These are phyloP conservation scores for Yarrowia yakushimensis DNA, from an alignment of 805 yeast species.

Conservation along the genomic window DNA sequence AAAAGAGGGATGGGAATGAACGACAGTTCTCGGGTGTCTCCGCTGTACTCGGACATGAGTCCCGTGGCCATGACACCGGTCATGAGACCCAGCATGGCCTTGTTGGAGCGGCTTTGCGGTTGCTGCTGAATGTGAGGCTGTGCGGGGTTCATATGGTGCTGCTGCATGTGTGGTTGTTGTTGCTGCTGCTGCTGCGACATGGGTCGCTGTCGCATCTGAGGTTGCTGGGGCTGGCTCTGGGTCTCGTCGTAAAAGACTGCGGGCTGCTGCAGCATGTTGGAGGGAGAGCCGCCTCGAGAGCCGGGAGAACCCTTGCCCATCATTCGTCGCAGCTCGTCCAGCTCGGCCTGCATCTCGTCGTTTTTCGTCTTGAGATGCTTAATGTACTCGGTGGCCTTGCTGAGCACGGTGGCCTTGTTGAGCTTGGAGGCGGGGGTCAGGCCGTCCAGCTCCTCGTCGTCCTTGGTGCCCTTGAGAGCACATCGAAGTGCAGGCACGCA, in stretches of 20 bases:
- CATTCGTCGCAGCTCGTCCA: constrained; percentile 40
- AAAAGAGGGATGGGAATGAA: constrained; percentile 33
- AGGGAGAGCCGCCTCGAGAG: constrained; percentile 1
- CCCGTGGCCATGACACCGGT: constrained; percentile 40
- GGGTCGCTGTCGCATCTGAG: constrained; percentile 19
- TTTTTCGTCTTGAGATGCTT: constrained; percentile 65
- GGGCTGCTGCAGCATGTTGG: constrained; percentile 19
- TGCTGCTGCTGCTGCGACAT: neutral
- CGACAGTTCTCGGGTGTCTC: constrained; percentile 35
- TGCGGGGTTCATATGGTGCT: constrained; percentile 1
- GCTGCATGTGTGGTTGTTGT: constrained; percentile 20
- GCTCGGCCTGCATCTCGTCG: constrained; percentile 48
- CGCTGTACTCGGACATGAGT: constrained; percentile 30
- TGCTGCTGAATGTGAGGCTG: constrained; percentile 10
- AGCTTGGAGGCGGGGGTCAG: constrained; percentile 69
- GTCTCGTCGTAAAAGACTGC: constrained; percentile 23
- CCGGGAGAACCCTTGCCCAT: neutral
- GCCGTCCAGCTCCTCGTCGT: constrained; percentile 58
- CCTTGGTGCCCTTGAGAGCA: constrained; percentile 48
- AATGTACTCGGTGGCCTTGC: constrained; percentile 79
- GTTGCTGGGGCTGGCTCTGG: neutral
- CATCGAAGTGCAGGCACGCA: constrained; percentile 75
- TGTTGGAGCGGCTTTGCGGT: constrained; percentile 27
- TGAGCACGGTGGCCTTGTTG: constrained; percentile 71
- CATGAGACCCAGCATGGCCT: constrained; percentile 39